These are phyloP conservation scores for Oxytropis ochrocephala DNA, from an alignment of 306 rosid species.

Conservation along the genomic window DNA sequence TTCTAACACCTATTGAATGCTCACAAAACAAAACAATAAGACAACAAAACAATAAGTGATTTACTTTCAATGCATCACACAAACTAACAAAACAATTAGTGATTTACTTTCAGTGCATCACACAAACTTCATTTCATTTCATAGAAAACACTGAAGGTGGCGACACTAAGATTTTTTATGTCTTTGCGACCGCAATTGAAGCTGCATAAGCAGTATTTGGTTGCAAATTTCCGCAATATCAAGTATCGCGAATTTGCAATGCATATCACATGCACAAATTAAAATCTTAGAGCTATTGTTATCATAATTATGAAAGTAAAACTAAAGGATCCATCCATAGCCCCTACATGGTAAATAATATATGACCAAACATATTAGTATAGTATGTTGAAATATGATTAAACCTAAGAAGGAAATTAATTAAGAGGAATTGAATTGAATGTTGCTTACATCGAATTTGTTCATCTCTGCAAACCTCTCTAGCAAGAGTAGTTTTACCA, in stretches of 20 bases:
- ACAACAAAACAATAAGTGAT: background rate
- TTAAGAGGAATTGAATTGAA: background rate
- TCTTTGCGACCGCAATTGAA: too few species aligned
- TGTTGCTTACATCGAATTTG: conserved; percentile 57
- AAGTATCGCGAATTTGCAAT: too few species aligned
- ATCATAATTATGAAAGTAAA: background rate
- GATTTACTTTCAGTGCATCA: background rate
- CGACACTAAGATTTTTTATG: too few species aligned
- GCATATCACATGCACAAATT: too few species aligned
- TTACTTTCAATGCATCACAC: background rate
- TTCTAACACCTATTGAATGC: background rate
- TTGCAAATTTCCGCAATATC: too few species aligned
- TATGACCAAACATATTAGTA: background rate
- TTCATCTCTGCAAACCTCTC: conserved; percentile 56
- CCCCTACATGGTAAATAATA: background rate
- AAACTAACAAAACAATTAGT: background rate
- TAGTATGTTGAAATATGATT: background rate
- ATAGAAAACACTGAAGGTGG: too few species aligned
- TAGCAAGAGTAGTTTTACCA: conserved; percentile 82
- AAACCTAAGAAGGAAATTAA: background rate
- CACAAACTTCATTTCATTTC: too few species aligned
- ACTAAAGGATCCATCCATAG: background rate
- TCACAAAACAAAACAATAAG: background rate
- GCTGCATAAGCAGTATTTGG: too few species aligned
- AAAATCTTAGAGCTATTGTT: background rate